These are phyloP conservation scores for Brassica rapa DNA, from an alignment of 345 rosid genomes.

Conservation along the genomic window DNA sequence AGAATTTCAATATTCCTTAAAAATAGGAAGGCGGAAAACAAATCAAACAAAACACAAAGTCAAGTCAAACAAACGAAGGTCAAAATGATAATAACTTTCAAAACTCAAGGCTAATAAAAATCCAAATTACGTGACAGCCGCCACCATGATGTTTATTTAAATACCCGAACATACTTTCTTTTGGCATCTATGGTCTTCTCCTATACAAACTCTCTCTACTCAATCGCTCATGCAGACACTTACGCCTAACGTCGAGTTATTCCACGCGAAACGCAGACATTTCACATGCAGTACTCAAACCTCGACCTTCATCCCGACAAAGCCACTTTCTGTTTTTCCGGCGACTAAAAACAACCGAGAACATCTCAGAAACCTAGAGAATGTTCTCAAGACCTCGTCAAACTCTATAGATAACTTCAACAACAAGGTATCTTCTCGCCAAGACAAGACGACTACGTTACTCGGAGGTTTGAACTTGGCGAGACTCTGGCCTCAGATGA, in stretches of 20 bases:
- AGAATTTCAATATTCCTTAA: conserved; percentile 17
- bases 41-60: conserved; percentile 37
- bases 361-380: conserved; percentile 65
- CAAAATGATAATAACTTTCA: conserved; percentile 22
- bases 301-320: conserved; percentile 52
- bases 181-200: conserved; percentile 15
- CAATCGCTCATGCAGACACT: conserved; percentile 51
- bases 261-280: conserved; percentile 50
- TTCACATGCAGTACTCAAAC: conserved; percentile 49
- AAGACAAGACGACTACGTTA: conserved; percentile 29
- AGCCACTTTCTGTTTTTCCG: neutral
- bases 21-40: neutral
- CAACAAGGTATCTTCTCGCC: conserved; percentile 12
- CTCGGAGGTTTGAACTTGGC: conserved; percentile 61
- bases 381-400: conserved; percentile 30
- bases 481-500: conserved; percentile 78
- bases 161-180: neutral
- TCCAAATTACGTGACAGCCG: conserved; percentile 12
- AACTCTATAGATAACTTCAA: neutral
- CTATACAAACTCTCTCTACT: neutral
- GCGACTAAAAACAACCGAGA: conserved; percentile 20
- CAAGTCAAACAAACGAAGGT: conserved; percentile 34
- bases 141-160: conserved; percentile 10
- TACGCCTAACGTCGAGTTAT: conserved; percentile 48
- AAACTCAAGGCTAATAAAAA: neutral